A percentile compares a stretch with the other conserved stretches of the same genome.
phyloP scores from a whole-genome alignment of 129 eudicot species.

The Escallonia rubra region DNA sequence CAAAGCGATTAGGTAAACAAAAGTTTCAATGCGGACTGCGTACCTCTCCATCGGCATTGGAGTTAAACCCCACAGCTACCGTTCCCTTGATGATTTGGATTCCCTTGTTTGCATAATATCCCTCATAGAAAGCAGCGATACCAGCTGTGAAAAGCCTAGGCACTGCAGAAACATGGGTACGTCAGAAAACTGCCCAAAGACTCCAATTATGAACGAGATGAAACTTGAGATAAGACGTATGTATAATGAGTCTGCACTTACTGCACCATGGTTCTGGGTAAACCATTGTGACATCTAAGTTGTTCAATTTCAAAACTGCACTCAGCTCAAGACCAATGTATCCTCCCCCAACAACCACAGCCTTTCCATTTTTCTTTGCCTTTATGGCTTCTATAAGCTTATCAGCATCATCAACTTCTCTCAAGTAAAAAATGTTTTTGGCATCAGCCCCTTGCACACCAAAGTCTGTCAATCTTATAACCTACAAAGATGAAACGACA shows the following conservation, averaged over 20 bases:
- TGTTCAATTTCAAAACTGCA: conserved; percentile 74
- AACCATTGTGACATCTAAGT: conserved; percentile 84
- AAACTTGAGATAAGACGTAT: background rate
- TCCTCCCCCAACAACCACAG: conserved; percentile 95
- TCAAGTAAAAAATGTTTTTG: conserved; percentile 78
- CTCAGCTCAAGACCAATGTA: conserved; percentile 98
- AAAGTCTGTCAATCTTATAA: conserved; percentile 76
- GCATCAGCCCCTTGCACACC: conserved; percentile 94
- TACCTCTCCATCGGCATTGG: conserved; percentile 69
- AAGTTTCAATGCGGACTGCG: conserved; percentile 12
- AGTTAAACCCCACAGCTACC: conserved; percentile 84
- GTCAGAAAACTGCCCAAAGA: background rate
- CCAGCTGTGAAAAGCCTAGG: conserved; percentile 94
- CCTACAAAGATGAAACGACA: conserved; percentile 40
- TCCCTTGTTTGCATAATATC: conserved; percentile 80
- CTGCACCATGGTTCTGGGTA: conserved; percentile 99
- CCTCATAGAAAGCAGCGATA: conserved; percentile 92
- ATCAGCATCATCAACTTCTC: conserved; percentile 96
- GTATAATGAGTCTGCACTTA: conserved; percentile 40
- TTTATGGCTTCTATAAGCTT: conserved; percentile 80
- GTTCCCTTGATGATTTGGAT: conserved; percentile 81
- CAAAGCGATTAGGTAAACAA: background rate
- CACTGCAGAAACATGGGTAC: conserved; percentile 48
- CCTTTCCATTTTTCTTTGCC: conserved; percentile 88
- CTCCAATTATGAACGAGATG: background rate